phyloP scores from a whole-genome alignment of 2,329 filamentous ascomycete species.

The Pseudogymnoascus sp. region DNA sequence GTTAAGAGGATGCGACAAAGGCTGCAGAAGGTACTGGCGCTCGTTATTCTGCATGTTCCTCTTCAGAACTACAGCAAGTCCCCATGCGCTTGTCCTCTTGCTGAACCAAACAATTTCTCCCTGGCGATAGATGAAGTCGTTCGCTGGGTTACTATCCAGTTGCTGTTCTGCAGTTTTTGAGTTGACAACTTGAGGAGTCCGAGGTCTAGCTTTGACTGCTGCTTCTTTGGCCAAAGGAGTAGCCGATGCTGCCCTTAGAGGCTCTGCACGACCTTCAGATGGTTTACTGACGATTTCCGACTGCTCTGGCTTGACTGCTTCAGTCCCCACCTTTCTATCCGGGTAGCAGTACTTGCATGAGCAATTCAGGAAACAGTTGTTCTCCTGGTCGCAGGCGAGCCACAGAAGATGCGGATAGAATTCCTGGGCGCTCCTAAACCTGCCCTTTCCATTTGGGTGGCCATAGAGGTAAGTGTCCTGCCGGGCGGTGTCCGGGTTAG shows the following conservation, averaged over 20 bases:
- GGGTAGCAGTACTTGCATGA: slow-evolving; percentile 51
- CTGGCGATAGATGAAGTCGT: slow-evolving; percentile 43
- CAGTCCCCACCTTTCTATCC: slow-evolving; percentile 35
- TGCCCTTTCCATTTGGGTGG: slow-evolving; percentile 50
- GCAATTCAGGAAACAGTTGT: slow-evolving; percentile 46
- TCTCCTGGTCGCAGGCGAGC: slow-evolving; percentile 45
- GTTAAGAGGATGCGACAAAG: slow-evolving; percentile 39
- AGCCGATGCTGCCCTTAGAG: not conserved
- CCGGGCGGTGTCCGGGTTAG: slow-evolving; percentile 37
- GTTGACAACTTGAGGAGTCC: slow-evolving; percentile 20
- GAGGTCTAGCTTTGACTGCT: slow-evolving; percentile 12
- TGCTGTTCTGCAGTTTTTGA: slow-evolving; percentile 39
- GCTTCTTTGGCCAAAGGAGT: not conserved
- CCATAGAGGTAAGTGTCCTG: slow-evolving; percentile 56
- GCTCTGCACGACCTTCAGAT: not conserved
- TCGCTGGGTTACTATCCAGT: slow-evolving; percentile 38
- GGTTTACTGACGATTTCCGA: not conserved
- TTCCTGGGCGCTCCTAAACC: slow-evolving; percentile 50
- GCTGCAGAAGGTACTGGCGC: slow-evolving; percentile 39
- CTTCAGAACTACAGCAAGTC: slow-evolving; percentile 43
- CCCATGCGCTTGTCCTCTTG: slow-evolving; percentile 42
- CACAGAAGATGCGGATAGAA: slow-evolving; percentile 55
- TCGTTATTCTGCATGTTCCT: slow-evolving; percentile 34
- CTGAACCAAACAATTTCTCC: slow-evolving; percentile 53
- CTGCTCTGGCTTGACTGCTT: slow-evolving; percentile 19